These are phyloP conservation scores for Metarhizium robertsii DNA, from an alignment of 2,329 filamentous ascomycete species.

Conservation along the genomic window DNA sequence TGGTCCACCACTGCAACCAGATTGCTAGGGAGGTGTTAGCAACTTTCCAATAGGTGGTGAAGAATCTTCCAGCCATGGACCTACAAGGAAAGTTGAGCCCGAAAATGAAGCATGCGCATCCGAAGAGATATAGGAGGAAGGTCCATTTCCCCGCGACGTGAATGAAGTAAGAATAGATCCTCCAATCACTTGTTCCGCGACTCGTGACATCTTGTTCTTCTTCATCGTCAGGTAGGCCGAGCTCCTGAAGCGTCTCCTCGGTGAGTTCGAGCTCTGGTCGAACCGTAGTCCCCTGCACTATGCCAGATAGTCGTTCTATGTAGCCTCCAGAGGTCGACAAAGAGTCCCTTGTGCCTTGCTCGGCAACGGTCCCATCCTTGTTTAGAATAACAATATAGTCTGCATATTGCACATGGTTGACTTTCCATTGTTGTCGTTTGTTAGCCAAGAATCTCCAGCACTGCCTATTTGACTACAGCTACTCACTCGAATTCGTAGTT, in stretches of 20 bases:
- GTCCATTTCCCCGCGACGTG: slow-evolving; percentile 9
- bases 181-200: slow-evolving; percentile 1
- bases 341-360: too few relatives aligned
- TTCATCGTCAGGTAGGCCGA: too few relatives aligned
- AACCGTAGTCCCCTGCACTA: too few relatives aligned
- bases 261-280: too few relatives aligned
- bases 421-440: neutral
- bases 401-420: slow-evolving; percentile 12
- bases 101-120: slow-evolving; percentile 9
- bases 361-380: slow-evolving; percentile 10
- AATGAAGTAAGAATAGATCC: slow-evolving; percentile 10
- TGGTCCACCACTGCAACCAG: slow-evolving; percentile 18
- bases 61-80: neutral
- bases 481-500: slow-evolving; percentile 13
- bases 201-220: too few relatives aligned
- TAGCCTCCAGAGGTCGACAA: slow-evolving; percentile 7
- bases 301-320: too few relatives aligned
- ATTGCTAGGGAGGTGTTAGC: slow-evolving; percentile 7
- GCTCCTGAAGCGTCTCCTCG: too few relatives aligned
- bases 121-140: slow-evolving; percentile 8
- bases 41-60: too few relatives aligned
- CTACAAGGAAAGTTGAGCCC: slow-evolving; percentile 12
- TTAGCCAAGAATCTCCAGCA: too few relatives aligned
- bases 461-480: too few relatives aligned
- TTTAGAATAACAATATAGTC: slow-evolving; percentile 15